phyloP scores from a whole-genome alignment of 169 alveolate species.

The Plasmodium billcollinsi region DNA sequence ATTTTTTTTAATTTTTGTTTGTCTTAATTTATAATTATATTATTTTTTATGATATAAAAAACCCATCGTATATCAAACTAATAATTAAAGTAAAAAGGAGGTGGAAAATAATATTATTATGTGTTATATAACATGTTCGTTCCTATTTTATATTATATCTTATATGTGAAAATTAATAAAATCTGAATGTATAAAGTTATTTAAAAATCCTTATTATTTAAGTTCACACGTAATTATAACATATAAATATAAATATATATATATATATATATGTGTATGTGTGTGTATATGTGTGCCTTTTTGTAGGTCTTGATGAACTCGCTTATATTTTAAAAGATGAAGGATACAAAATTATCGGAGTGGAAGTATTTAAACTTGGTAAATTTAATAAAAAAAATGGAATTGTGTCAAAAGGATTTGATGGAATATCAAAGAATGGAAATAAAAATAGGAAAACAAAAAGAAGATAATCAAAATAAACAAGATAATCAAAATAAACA shows the following conservation, averaged over 20 bases:
- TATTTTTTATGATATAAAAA: no score
- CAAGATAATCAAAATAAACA: not conserved
- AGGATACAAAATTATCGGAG: not conserved
- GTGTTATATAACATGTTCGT: no score
- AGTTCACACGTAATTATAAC: not conserved
- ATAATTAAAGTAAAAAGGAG: no score
- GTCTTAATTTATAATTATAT: no score
- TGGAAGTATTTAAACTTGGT: conserved; percentile 20
- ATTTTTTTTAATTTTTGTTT: no score
- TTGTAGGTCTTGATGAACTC: no score
- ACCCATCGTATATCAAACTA: no score
- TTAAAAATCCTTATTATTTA: not conserved
- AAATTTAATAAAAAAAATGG: conserved; percentile 18
- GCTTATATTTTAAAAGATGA: not conserved
- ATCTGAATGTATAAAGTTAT: not conserved
- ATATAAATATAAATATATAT: not conserved
- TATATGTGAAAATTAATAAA: not conserved
- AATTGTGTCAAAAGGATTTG: conserved; percentile 31
- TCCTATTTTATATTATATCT: no score
- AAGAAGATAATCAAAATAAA: not conserved
- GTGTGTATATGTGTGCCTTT: not conserved
- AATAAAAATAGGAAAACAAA: not conserved
- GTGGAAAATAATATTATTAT: no score
- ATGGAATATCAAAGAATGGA: not conserved
- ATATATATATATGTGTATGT: not conserved